Evolutionary conservation across 2,329 filamentous ascomycete genomes (phyloP), one percentile per base, ranked within the genome.

Genomic region (Fusarium marasasianum): DNA sequence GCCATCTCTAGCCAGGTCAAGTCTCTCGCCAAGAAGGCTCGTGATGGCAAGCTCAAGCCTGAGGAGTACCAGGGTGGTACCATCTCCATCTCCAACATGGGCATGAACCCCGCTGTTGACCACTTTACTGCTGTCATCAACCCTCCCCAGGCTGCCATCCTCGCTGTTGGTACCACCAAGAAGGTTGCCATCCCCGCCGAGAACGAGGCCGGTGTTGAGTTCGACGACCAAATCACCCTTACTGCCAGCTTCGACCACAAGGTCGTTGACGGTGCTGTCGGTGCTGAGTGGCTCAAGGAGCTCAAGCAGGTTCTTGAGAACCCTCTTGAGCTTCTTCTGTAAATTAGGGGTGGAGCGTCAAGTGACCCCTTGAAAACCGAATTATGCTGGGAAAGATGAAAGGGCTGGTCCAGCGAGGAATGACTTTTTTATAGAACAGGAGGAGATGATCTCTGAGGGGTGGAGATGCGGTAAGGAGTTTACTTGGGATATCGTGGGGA

Each of bases 1-100:
- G 90, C 90, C 82, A 98, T 99, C 86, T 98, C 95, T 62, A 85
- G 89, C 80, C 89, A 94, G 83, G 92, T 99, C 87, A 98, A 98
- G 89, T 95, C 98, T 81, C 93, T 99, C 63, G 95, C 95, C 82
- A 98, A 97, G 91, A 94, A 94, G 83, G 96, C 96, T 73, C 91
- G 95, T 72, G 96, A 98, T 79, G 94, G 94, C 86, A 99, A 98
- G 91, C 93, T 99, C 80, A 98, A 98, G 92, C 96, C 96, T 54
- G 96, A 99, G 85, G 95, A 99, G 87, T 99, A 97, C 91, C 96
- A 98, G 89, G 96, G 96, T 64, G 96, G 96, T 83, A 97, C 94
- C 83, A 98, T 99, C 87, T 98, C 96, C 84, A 98, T 99, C 86
- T 97, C 94, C 87, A 99, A 99, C 91, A 97, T 99, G 96, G 96